Evolutionary conservation across 164 flowering plant genomes (phyloP).

Genomic region (Saururus chinensis): DNA sequence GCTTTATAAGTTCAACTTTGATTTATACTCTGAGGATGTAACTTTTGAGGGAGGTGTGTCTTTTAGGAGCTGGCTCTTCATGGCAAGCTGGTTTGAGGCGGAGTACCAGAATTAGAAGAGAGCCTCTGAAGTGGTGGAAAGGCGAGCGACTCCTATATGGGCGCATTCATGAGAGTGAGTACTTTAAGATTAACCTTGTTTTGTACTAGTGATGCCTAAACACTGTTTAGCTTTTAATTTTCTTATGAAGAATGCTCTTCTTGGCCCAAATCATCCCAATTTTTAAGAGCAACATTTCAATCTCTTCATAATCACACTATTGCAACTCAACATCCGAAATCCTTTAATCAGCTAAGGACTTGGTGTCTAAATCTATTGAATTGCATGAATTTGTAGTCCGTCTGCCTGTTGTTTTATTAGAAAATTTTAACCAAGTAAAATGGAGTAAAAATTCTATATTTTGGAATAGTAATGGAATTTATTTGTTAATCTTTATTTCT

Average conservation of each 20-base stretch:
- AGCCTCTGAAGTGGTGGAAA: slow-evolving; percentile 78
- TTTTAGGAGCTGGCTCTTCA: slow-evolving; percentile 46
- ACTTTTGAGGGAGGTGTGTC: neutral
- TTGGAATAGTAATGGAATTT: too few species aligned
- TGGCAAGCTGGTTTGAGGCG: slow-evolving; percentile 51
- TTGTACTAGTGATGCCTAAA: neutral
- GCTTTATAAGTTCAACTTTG: neutral
- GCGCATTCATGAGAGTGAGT: slow-evolving; percentile 63
- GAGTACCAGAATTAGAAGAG: slow-evolving; percentile 57
- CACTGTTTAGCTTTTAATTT: neutral
- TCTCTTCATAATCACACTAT: neutral
- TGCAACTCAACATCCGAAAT: too few species aligned
- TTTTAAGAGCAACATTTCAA: neutral
- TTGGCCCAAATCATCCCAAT: neutral
- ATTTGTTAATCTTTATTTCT: too few species aligned
- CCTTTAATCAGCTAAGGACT: too few species aligned
- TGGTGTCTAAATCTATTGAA: too few species aligned
- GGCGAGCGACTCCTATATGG: slow-evolving; percentile 75
- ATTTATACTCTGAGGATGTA: neutral
- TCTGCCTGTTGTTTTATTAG: too few species aligned
- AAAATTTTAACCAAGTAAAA: too few species aligned
- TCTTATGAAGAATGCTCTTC: slow-evolving; percentile 3
- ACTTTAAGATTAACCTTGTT: neutral
- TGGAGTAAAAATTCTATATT: too few species aligned
- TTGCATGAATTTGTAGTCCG: too few species aligned